Conservation (phyloP, 805 yeast species). For the Kregervanrija fluxuum region DNA sequence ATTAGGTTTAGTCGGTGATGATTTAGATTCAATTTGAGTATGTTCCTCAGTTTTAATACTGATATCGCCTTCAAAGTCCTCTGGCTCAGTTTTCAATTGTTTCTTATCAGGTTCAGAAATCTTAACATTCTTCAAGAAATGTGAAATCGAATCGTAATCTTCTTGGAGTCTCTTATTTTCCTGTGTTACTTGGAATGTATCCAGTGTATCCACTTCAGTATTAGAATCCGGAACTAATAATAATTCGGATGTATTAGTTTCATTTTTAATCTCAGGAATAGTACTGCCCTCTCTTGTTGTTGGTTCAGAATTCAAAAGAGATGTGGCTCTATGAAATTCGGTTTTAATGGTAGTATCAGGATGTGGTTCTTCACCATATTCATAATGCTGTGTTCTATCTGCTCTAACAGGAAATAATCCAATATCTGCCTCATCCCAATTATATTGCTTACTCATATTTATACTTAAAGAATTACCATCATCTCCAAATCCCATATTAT, state of each 20-base stretch:
- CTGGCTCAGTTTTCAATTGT: no score
- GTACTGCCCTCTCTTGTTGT: constrained; percentile 19
- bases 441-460: constrained; percentile 58
- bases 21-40: no score
- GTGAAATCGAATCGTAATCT: no score
- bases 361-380: constrained; percentile 23
- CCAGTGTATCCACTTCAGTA: no score
- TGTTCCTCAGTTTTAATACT: no score
- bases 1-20: not conserved
- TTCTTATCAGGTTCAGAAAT: no score
- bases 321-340: constrained; percentile 22
- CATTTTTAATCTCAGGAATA: constrained; percentile 10
- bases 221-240: no score
- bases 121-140: no score
- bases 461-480: constrained; percentile 26
- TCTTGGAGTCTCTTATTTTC: no score
- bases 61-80: no score
- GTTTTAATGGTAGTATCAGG: constrained; percentile 29
- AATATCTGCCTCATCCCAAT: constrained; percentile 44
- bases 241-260: not conserved
- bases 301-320: constrained; percentile 18
- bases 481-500: constrained; percentile 22
- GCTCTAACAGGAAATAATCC: constrained; percentile 69
- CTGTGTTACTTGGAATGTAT: no score
- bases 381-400: constrained; percentile 40